Base-by-base conservation (phyloP, 2,329 filamentous ascomycete species). In the Fusarium subglutinans region DNA sequence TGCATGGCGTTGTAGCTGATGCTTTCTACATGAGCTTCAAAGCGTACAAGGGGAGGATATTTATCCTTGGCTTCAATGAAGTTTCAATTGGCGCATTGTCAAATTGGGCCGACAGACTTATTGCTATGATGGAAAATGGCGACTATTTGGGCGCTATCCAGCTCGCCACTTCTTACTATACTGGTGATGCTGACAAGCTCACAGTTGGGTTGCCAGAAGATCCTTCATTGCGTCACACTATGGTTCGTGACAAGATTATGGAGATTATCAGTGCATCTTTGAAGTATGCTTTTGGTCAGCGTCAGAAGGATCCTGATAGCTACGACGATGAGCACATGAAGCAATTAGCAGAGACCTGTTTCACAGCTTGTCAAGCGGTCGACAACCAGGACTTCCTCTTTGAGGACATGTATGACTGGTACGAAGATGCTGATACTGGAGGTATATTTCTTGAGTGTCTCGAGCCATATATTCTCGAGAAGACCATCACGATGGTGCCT, bases 21-120 rank as follows among this genome's bases (percentile, higher is more conserved):
- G 96, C 95, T 1, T 99, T 98, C 77, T 96, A 96, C 80, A 98
- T 98, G 94, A 98, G 96, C 82, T 96, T 98, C 83, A 94, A 94
- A 79, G 90, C 94, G 8, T 99, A 98, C 84, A 99, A 98, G 82
- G 95, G 96, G 10, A 90, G 96, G 37, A 87, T 98, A 41, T 99
- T 99, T 79, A 85, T 98, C 8, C 87, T 99, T 14, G 95, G 96
- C n/a, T 95, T 96, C 84, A 96, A 96, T 79, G 96, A 98, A 79
- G 86, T 98, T 45, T 94, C 94, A 1, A 94, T 98, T 54, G 96
- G 96, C 5, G 93, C 93, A 9, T 84, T 99, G 40, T 98, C 96
- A 2, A 99, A 99, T 76, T 99, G 96, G 96, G 96, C 96, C 6
- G 96, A 99, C 82, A 89, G 96, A 45, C 86, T 99, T 24, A 91